phyloP scores from a whole-genome alignment of 768 basidiomycete species.

The Mycena chlorophos region DNA sequence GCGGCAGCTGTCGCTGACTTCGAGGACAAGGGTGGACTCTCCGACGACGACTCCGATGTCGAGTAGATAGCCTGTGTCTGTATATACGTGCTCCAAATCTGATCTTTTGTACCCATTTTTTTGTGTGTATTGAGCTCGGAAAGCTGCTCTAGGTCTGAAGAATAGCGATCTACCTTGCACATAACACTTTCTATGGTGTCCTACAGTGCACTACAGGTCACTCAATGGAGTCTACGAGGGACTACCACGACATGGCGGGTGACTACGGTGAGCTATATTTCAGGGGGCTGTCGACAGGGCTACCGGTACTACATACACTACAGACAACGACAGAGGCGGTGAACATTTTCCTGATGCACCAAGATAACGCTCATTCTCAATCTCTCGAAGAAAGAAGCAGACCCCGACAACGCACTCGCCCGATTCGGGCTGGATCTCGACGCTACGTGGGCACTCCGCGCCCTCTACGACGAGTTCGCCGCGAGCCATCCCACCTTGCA shows the following conservation, averaged over 20 bases:
- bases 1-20: neutral
- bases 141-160: too few relatives aligned
- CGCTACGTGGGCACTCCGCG: too few relatives aligned
- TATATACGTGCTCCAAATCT: neutral
- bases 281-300: slow-evolving; percentile 2
- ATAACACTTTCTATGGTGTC: neutral
- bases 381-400: too few relatives aligned
- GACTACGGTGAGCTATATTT: slow-evolving; percentile 3
- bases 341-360: slow-evolving; percentile 6
- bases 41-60: neutral
- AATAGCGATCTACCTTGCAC: neutral
- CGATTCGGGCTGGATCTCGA: too few relatives aligned
- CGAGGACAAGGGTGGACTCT: neutral
- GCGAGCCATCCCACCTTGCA: too few relatives aligned
- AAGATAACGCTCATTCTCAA: too few relatives aligned
- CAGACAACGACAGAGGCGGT: neutral
- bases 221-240: neutral
- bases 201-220: neutral
- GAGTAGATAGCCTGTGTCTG: neutral
- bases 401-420: too few relatives aligned
- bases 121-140: neutral
- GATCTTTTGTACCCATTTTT: neutral
- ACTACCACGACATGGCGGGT: neutral
- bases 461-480: too few relatives aligned
- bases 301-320: slow-evolving; percentile 2